Base-by-base conservation (phyloP, 371 early-diverging fungal genomes). In the Apophysomyces sp. region DNA sequence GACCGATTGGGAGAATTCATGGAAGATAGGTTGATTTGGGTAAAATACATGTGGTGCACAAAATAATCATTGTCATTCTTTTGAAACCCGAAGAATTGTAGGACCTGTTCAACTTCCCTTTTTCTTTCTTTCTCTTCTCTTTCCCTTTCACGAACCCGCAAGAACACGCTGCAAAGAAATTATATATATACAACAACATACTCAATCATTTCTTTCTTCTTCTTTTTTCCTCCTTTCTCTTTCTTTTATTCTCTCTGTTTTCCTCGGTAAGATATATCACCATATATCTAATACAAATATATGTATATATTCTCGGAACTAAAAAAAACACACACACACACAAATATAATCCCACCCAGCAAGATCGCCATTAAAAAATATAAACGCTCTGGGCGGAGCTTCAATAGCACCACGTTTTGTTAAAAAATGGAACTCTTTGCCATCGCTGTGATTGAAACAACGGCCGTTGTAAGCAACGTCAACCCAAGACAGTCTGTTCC, bases 381-480 rank as follows among this genome's bases (percentile, higher is more conserved):
- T 37, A 57, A 52, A n/a, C n/a, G 57, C 40, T 57, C 39, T 28
- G 5, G n/a, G 32, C 56, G 56, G 56, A 56, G 56, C 31, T 37
- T 56, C 18, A 55, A 34, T 16, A 57, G 5, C 39, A 44, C 16
- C 49, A 44, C 49, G 49, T 44, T 44, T 44, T 44, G 49, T 44
- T 18, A 11, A 44, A 44, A 44, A 36, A 51, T 55, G 57, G 15
- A 18, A 29, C 32, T 55, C 21, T 51, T 71, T 55, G 40, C 61
- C 21, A 71, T 71, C 40, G 67, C 62, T 30, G 71, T 71, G 32
- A 61, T 63, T 55, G 63, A 71, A 62, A 64, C 66, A 9, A 71
- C 61, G n/a, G 67, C 67, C 41, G 55, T 58, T 24, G 60, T 64
- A 40, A 65, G 55, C 61, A 55, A 28, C 49, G 30, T 54, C 31